phyloP scores from a whole-genome alignment of 2,329 filamentous ascomycete genomes.

The Fusarium abutilonis region DNA sequence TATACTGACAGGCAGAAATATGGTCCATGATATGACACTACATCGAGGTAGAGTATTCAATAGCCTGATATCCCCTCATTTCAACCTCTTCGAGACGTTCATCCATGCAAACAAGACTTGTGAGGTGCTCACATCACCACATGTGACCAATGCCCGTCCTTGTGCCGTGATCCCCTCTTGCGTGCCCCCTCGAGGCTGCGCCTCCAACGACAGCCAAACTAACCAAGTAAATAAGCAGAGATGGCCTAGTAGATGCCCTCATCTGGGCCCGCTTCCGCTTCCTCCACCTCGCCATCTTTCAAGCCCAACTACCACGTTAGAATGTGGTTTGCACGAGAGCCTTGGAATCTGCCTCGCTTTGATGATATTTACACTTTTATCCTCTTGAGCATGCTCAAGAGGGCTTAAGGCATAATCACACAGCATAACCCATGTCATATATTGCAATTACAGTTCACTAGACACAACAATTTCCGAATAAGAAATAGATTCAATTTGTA shows the following conservation, averaged over 20 bases:
- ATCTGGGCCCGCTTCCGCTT: constrained; percentile 1
- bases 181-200: constrained; percentile 24
- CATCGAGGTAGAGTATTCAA: neutral
- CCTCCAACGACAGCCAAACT: neutral
- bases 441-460: neutral
- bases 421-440: neutral
- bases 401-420: neutral
- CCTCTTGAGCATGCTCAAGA: neutral
- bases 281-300: neutral
- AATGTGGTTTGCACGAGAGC: neutral
- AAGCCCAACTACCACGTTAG: too few relatives aligned
- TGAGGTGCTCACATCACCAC: constrained; percentile 12
- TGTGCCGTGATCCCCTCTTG: constrained; percentile 21
- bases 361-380: neutral
- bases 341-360: constrained; percentile 7
- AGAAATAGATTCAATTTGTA: constrained; percentile 41
- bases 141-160: constrained; percentile 27
- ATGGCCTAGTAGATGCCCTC: constrained; percentile 1
- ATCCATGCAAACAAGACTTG: constrained; percentile 12
- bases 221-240: neutral
- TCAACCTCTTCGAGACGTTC: neutral
- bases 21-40: neutral
- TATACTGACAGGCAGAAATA: neutral
- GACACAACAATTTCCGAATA: constrained; percentile 3
- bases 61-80: neutral